These are phyloP conservation scores for Mucuna pruriens DNA, from an alignment of 306 rosid species.

Conservation along the genomic window DNA sequence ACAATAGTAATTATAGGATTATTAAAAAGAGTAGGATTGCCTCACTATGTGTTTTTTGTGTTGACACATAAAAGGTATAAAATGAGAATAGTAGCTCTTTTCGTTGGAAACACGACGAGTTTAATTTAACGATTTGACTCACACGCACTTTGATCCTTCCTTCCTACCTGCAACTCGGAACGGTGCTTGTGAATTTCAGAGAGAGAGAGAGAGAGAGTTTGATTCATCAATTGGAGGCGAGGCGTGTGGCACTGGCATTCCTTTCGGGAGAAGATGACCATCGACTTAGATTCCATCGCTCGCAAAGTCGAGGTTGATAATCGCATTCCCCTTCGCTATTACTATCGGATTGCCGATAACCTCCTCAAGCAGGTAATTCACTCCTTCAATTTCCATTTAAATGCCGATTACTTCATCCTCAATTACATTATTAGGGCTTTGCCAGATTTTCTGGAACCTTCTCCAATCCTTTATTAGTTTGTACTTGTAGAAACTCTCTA, in stretches of 20 bases:
- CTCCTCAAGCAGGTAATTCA: conserved; percentile 83
- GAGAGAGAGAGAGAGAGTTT: conserved; percentile 18
- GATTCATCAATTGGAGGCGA: conserved; percentile 4
- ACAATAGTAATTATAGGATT: too few relatives aligned
- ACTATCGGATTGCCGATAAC: conserved; percentile 90
- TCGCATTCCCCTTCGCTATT: conserved; percentile 80
- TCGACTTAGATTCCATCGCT: conserved; percentile 70
- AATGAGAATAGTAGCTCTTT: neutral
- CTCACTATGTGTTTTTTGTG: conserved; percentile 34
- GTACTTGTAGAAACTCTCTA: neutral
- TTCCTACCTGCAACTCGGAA: conserved; percentile 28
- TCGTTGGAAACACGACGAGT: conserved; percentile 52
- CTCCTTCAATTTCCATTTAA: neutral
- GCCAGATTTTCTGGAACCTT: conserved; percentile 17
- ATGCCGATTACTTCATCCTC: neutral
- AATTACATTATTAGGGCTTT: conserved; percentile 50
- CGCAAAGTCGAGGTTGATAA: conserved; percentile 79
- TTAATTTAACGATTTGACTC: conserved; percentile 46
- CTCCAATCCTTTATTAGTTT: neutral
- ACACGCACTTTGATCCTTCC: conserved; percentile 35
- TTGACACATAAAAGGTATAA: neutral
- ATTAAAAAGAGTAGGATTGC: neutral
- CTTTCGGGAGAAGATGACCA: conserved; percentile 60
- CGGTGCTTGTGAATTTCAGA: neutral
- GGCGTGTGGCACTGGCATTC: conserved; percentile 40